These are phyloP conservation scores for Dillenia suffruticosa DNA, from an alignment of 164 flowering plant genomes.

Conservation along the genomic window DNA sequence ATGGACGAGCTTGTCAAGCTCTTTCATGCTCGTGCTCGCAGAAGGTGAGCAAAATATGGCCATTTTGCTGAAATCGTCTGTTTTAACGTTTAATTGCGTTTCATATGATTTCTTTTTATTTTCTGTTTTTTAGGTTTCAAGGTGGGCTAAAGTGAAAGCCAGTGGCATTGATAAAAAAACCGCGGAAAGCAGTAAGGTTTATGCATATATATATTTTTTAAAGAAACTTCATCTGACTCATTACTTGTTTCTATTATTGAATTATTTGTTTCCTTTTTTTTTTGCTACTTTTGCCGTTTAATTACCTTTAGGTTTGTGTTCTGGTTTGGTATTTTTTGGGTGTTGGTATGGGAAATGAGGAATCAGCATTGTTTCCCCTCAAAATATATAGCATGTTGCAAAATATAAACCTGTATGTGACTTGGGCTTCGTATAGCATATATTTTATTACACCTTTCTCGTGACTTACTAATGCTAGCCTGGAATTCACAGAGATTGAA, in stretches of 20 bases:
- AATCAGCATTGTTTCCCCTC: no score
- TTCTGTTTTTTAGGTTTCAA: slow-evolving; percentile 18
- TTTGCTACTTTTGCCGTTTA: no score
- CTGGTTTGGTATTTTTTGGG: background rate
- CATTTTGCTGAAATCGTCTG: background rate
- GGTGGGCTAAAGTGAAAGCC: slow-evolving; percentile 34
- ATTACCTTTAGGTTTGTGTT: background rate
- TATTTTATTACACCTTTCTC: no score
- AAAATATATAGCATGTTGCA: no score
- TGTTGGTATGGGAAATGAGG: background rate
- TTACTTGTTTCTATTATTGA: background rate
- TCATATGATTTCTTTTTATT: slow-evolving; percentile 1
- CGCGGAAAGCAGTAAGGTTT: slow-evolving; percentile 23
- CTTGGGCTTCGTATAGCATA: no score
- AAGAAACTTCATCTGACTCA: no score
- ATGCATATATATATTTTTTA: background rate
- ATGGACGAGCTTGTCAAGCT: slow-evolving; percentile 42
- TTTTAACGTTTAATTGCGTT: background rate
- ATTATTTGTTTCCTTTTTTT: background rate
- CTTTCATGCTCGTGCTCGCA: slow-evolving; percentile 31
- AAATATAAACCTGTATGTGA: no score
- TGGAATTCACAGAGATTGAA: no score
- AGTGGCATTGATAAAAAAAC: slow-evolving; percentile 32
- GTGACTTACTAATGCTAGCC: no score
- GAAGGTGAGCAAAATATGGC: slow-evolving; percentile 17